Evolutionary conservation across 78 protist species (phyloP).

Genomic region (Neovahlkampfia damariscottae): DNA sequence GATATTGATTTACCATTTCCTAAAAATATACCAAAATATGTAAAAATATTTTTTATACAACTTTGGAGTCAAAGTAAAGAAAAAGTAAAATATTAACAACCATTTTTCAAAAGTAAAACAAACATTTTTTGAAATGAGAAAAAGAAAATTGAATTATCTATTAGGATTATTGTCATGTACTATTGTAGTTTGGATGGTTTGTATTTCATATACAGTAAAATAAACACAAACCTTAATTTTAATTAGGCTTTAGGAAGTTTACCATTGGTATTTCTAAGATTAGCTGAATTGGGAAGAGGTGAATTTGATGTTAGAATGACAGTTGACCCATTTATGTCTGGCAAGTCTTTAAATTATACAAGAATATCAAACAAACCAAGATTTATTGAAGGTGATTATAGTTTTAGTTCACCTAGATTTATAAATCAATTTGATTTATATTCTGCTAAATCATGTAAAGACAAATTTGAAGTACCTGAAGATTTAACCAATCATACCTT

Average conservation of each 20-base stretch:
- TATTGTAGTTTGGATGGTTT: constrained; percentile 10
- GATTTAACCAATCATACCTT: too few relatives aligned
- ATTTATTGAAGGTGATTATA: background rate
- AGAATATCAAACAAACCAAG: background rate
- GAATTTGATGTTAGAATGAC: constrained; percentile 7
- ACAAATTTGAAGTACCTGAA: too few relatives aligned
- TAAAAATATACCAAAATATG: too few relatives aligned
- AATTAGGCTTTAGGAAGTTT: constrained; percentile 16
- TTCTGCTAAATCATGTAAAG: background rate
- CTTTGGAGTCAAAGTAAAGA: too few relatives aligned
- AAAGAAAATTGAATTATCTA: constrained; percentile 11
- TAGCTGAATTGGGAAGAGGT: constrained; percentile 17
- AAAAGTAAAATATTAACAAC: too few relatives aligned
- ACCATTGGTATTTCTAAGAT: constrained; percentile 24
- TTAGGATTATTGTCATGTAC: constrained; percentile 7
- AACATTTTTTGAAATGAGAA: constrained; percentile 13
- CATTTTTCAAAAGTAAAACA: too few relatives aligned
- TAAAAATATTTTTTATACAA: too few relatives aligned
- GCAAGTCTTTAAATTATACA: background rate
- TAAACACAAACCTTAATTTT: too few relatives aligned
- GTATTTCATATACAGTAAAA: background rate
- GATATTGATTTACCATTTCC: too few relatives aligned
- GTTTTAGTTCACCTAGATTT: background rate
- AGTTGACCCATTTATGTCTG: background rate
- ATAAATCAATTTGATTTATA: background rate